Base-by-base conservation (phyloP, 345 rosid genomes). In the Melaleuca alternifolia region DNA sequence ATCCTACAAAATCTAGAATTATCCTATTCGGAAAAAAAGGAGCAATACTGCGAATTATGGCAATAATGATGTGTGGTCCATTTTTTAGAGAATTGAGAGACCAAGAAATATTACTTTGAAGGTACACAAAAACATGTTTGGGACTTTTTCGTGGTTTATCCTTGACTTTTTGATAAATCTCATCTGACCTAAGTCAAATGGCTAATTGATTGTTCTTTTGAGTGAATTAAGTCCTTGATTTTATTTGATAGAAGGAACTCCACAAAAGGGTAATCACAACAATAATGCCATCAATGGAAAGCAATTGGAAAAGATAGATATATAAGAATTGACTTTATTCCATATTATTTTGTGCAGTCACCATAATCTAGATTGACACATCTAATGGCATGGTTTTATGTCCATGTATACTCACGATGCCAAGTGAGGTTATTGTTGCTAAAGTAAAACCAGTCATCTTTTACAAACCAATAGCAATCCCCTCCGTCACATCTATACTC, bases 181-280 rank as follows among this genome's bases (percentile, higher is more conserved):
- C 7, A 0, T 59, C 0, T 0, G 2, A 59, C 16, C 2, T 59
- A 7, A 59, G 28, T n/a, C 16, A 59, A n/a, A 59, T 1, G 13
- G 2, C 33, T 59, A 33, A 7, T 59, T 59, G 33, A 59, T 59
- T 59, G 26, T 59, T 33, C 3, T 59, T 59, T n/a, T 0, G 4
- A 0, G 28, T 59, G 33, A 59, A n/a, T n/a, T 13, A 3, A 6
- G 8, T 12, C 71, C 6, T 26, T 14, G 16, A 59, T n/a, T 59
- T 59, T 7, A 59, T 59, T 16, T n/a, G 33, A n/a, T n/a, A 59
- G 2, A n/a, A 59, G 1, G 33, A 7, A 7, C 14, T 57, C 14
- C 30, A 26, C 15, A 57, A 57, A 57, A 15, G 33, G 16, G 11
- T 59, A 14, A 11, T 59, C 65, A 26, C 65, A 59, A 59, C n/a